Base-by-base conservation (phyloP, 768 basidiomycete genomes). In the Psilocybe subaeruginosa region DNA sequence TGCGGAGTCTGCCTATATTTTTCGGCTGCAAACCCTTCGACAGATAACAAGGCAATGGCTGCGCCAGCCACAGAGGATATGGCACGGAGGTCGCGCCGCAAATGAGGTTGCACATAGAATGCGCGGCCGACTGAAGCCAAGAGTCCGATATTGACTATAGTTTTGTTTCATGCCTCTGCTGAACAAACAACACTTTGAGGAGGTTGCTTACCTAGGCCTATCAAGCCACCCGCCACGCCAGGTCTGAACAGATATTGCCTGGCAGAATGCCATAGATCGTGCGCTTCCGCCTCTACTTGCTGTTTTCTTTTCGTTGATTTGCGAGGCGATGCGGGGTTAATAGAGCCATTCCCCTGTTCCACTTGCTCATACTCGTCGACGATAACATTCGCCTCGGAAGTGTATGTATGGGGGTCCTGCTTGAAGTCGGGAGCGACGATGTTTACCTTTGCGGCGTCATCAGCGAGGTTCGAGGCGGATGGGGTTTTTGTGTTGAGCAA, bases 91-190 rank as follows among this genome's bases (percentile, higher is more conserved):
- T 91, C 85, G 56, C 80, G 78, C 19, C 88, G 87, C 30, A 89
- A 77, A 54, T 82, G 75, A 17, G 88, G 87, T 33, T 84, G 76
- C 3, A 77, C 79, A 73, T 91, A 92, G 66, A 89, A 85, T 7
- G 80, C 76, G 66, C 87, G 89, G 3, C 87, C 85, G 19, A 85
- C 77, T 8, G 83, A 82, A 1, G 83, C 83, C 29, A 92, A 66
- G 17, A 92, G 73, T 17, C 91, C 91, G 64, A 92, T 74, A 72
- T 93, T 93, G 51, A 90, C 90, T 91, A 59, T 0, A 54, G 45
- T 11, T 12, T 14, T 59, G 27, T 19, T 50, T 11, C 17, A 46
- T 43, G 35, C 46, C 33, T 35, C 33, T 35, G 33, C 8, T 45
- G 58, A 14, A 30, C 39, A 17, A 11, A 45, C 17, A n/a, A 39